Evolutionary conservation across 768 basidiomycete genomes (phyloP).

Genomic region (Rhizopogon rudus): DNA sequence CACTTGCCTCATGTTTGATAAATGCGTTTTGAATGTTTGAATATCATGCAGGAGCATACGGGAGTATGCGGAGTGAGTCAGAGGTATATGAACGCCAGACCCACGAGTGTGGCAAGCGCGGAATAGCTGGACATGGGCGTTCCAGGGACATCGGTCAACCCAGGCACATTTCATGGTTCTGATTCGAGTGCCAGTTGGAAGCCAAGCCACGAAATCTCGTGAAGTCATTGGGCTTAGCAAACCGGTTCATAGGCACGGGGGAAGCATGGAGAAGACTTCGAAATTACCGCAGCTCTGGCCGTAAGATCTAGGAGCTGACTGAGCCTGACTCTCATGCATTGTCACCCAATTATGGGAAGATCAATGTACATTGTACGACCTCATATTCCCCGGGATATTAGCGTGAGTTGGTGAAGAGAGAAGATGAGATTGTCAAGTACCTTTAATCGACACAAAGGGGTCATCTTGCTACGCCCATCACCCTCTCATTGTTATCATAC

Average conservation of each 20-base stretch:
- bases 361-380: slow-evolving; percentile 17
- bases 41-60: not conserved
- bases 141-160: not conserved
- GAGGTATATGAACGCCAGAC: slow-evolving; percentile 3
- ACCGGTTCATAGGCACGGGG: slow-evolving; percentile 4
- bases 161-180: not conserved
- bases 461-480: too few species aligned
- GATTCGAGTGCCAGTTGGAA: slow-evolving; percentile 5
- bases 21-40: not conserved
- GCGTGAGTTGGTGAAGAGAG: not conserved
- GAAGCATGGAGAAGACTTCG: slow-evolving; percentile 10
- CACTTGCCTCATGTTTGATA: slow-evolving; percentile 10
- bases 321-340: slow-evolving; percentile 19
- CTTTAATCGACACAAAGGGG: not conserved
- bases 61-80: not conserved
- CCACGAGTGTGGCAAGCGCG: slow-evolving; percentile 16
- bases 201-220: slow-evolving; percentile 13
- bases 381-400: not conserved
- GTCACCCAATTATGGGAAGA: slow-evolving; percentile 27
- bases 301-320: not conserved
- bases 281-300: slow-evolving; percentile 6
- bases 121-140: not conserved
- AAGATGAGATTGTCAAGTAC: not conserved
- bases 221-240: slow-evolving; percentile 7
- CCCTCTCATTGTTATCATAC: not conserved